Evolutionary conservation across 306 rosid genomes (phyloP).

Genomic region (Argentina anserina): DNA sequence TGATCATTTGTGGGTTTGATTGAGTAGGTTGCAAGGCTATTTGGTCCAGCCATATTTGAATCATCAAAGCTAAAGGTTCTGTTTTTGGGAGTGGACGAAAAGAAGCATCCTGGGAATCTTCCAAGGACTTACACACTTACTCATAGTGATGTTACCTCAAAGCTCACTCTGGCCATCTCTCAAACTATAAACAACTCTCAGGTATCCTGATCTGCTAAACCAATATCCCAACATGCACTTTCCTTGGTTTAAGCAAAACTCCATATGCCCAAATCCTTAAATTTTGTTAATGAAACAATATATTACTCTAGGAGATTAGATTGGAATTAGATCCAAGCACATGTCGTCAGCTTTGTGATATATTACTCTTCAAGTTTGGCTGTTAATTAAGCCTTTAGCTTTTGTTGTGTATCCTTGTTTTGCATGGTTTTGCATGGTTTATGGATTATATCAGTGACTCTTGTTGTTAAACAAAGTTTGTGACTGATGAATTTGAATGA

Average conservation of each 20-base stretch:
- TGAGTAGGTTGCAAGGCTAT: slow-evolving; percentile 74
- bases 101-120: slow-evolving; percentile 83
- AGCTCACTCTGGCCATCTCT: slow-evolving; percentile 82
- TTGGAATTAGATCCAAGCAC: neutral
- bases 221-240: neutral
- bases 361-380: neutral
- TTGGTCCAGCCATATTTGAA: slow-evolving; percentile 91
- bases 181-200: slow-evolving; percentile 79
- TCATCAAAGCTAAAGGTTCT: slow-evolving; percentile 86
- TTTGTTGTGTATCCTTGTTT: neutral
- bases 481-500: neutral
- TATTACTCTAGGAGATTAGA: neutral
- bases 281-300: neutral
- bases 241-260: neutral
- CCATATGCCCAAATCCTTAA: neutral
- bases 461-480: neutral
- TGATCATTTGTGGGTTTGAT: slow-evolving; percentile 12
- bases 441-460: neutral
- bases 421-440: neutral
- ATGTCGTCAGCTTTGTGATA: neutral
- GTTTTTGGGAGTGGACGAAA: slow-evolving; percentile 74
- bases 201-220: slow-evolving; percentile 32
- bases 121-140: slow-evolving; percentile 84
- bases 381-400: neutral
- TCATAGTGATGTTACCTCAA: slow-evolving; percentile 82